Evolutionary conservation across 257 asterid species (phyloP), one percentile per base, ranked within the genome.

Genomic region (Salvia miltiorrhiza): DNA sequence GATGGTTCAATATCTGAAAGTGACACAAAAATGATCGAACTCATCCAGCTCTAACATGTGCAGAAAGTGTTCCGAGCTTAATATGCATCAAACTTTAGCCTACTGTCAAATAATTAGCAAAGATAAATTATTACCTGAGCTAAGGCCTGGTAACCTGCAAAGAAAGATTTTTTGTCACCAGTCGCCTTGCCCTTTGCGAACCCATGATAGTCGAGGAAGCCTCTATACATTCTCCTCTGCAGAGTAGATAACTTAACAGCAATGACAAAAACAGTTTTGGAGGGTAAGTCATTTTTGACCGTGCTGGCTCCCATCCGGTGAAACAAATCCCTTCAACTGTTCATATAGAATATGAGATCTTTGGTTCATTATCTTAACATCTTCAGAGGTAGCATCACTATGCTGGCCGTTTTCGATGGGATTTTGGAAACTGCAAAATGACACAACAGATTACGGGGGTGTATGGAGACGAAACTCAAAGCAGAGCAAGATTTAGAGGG

Each of bases 391-490:
- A 24, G 97, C 83, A 77, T 92, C 87, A 71, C 96, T 81, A 59
- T 85, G 97, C 76, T 92, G 98, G 39, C 98, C 97, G 75, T 88
- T 85, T 73, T 90, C 95, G 62, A 90, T 90, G 7, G 98, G 98
- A 82, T 92, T 92, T 73, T 88, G 97, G 79, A 87, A 92, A 69
- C 98, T 92, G 84, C 74, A 81, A 24, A 73, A 66, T 6, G 33
- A 73, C 52, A 73, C 39, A 54, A 69, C 70, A 12, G 48, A 44
- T 68, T 69, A 35, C 54, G 56, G 49, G 45, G 62, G 17, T 19
- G 68, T 55, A 54, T 9, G 59, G 19, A 17, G 73, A 79, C 50
- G 33, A 24, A 24, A 54, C 33, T 41, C 7, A 30, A n/a, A n/a
- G n/a, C n/a, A n/a, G n/a, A n/a, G n/a, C n/a, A n/a, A n/a, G 61